A percentile compares a stretch with the other conserved stretches of the same genome.
These are phyloP conservation scores for Echinochloa phyllopogon DNA, from an alignment of 176 grass and related monocot genomes.

Conservation along the genomic window DNA sequence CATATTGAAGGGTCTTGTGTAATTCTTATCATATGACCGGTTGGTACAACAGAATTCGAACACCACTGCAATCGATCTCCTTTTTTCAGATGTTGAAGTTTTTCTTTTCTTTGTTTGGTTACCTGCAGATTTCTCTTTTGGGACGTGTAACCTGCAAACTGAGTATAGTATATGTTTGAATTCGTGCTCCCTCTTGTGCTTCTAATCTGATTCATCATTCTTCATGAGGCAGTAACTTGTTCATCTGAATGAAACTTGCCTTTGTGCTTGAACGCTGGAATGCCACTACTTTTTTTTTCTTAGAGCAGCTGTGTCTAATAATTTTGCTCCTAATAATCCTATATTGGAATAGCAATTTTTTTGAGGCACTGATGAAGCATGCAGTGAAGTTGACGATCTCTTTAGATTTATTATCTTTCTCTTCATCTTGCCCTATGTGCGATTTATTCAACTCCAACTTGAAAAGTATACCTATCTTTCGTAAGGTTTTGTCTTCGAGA, in stretches of 20 bases:
- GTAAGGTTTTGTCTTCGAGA: neutral
- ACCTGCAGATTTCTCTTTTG: neutral
- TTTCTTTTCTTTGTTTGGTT: constrained; percentile 5
- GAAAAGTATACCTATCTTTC: neutral
- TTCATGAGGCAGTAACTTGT: neutral
- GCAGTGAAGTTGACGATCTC: too few species aligned
- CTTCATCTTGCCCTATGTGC: too few species aligned
- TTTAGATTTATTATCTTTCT: too few species aligned
- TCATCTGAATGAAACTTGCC: neutral
- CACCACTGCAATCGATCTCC: neutral
- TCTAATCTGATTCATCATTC: neutral
- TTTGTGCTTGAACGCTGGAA: neutral
- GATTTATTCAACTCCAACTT: neutral
- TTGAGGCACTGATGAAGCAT: too few species aligned
- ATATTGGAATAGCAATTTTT: too few species aligned
- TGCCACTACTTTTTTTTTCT: too few species aligned
- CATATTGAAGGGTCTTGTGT: constrained; percentile 19
- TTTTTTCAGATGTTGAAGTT: neutral
- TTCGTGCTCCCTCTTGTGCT: neutral
- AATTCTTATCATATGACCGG: neutral
- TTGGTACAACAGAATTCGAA: constrained; percentile 13
- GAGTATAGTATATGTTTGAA: neutral
- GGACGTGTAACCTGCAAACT: neutral
- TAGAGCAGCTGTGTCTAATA: too few species aligned
- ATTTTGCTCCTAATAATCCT: too few species aligned